Conservation (phyloP, 495 filamentous ascomycete species). For the Oidiodendron maius region DNA sequence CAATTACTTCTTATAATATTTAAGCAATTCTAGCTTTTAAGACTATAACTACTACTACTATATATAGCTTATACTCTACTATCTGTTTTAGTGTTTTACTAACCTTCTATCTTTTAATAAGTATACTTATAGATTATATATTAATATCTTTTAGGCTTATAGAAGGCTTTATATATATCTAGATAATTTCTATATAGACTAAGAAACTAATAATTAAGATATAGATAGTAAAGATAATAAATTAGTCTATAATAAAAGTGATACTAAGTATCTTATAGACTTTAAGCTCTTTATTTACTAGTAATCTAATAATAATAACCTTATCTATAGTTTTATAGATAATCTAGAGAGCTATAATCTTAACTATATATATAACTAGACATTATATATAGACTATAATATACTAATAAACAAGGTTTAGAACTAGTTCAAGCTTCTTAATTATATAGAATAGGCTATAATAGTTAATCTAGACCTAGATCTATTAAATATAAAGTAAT, state of each 20-base stretch:
- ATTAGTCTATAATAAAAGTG: not conserved
- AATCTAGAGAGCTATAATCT: not conserved
- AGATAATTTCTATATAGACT: not conserved
- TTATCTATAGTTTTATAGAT: not conserved
- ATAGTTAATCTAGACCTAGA: not conserved
- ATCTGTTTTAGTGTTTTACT: not conserved
- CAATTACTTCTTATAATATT: not conserved
- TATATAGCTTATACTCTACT: not conserved
- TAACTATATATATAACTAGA: not conserved
- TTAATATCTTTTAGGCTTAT: not conserved
- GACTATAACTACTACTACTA: not conserved
- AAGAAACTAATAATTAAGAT: not conserved
- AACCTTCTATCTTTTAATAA: not conserved
- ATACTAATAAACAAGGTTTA: not conserved
- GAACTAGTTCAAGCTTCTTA: not conserved
- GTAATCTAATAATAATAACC: no score
- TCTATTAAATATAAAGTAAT: conserved; percentile 1
- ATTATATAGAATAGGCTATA: not conserved
- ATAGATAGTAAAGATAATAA: not conserved
- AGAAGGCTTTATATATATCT: not conserved
- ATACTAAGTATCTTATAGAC: not conserved
- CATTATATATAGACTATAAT: not conserved
- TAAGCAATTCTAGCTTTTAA: not conserved
- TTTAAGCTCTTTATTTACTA: not conserved
- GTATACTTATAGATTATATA: not conserved